A percentile compares a stretch with the other conserved stretches of the same genome.
Conservation (phyloP, 805 yeast species). For the Pichia deserticola region DNA sequence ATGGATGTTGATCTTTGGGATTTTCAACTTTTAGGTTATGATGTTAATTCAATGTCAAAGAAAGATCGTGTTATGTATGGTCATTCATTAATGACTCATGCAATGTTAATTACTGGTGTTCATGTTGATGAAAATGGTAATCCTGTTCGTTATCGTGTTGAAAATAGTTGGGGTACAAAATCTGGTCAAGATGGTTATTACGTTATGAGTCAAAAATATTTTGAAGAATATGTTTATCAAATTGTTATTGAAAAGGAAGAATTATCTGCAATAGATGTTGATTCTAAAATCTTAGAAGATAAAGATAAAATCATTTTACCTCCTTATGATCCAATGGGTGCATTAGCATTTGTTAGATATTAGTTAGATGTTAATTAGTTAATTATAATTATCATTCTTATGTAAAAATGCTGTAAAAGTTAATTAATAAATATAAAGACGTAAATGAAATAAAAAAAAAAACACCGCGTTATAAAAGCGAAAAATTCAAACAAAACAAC, state of each 20-base stretch:
- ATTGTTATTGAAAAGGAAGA: constrained; percentile 48
- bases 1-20: constrained; percentile 69
- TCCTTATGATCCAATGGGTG: constrained; percentile 78
- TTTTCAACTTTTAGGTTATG: constrained; percentile 48
- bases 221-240: constrained; percentile 69
- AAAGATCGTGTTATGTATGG: constrained; percentile 63
- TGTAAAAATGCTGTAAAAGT: no score
- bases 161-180: constrained; percentile 72
- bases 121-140: constrained; percentile 58
- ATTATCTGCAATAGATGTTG: constrained; percentile 26
- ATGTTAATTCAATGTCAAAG: constrained; percentile 43
- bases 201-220: constrained; percentile 66
- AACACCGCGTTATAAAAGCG: no score
- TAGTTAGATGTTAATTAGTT: no score
- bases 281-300: constrained; percentile 30
- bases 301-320: constrained; percentile 50
- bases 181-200: constrained; percentile 62
- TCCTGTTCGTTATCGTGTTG: constrained; percentile 65
- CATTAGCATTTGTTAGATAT: constrained; percentile 37
- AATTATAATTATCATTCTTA: no score
- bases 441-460: no score
- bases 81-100: constrained; percentile 81
- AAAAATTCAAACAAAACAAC: no score
- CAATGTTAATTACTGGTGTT: constrained; percentile 80
- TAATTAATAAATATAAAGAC: no score